Evolutionary conservation across 352 stramenopile genomes (phyloP).

Genomic region (Blastocystis sp.): DNA sequence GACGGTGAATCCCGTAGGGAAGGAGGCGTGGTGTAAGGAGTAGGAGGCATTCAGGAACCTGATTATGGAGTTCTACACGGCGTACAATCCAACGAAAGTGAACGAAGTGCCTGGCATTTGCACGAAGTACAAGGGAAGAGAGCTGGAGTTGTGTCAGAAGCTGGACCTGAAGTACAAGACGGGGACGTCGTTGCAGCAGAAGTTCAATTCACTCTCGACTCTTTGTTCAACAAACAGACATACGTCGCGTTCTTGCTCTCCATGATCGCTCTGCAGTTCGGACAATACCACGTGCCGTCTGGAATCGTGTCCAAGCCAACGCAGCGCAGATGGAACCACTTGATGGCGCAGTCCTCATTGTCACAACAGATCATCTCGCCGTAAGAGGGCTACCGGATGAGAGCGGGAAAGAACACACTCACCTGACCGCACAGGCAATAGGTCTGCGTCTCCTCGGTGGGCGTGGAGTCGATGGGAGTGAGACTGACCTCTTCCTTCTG

Average conservation of each 20-base stretch:
- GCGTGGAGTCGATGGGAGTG: background rate
- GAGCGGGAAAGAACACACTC: no score
- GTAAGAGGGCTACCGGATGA: slow-evolving; percentile 69
- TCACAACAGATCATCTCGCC: slow-evolving; percentile 72
- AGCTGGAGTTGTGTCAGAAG: slow-evolving; percentile 42
- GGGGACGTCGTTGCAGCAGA: background rate
- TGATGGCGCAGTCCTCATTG: slow-evolving; percentile 69
- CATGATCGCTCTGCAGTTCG: slow-evolving; percentile 37
- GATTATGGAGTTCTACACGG: slow-evolving; percentile 51
- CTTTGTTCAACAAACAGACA: slow-evolving; percentile 23
- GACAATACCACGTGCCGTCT: slow-evolving; percentile 71
- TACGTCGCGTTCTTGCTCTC: slow-evolving; percentile 9
- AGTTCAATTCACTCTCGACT: background rate
- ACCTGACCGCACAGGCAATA: slow-evolving; percentile 68
- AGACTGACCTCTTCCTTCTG: slow-evolving; percentile 59
- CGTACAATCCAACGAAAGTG: slow-evolving; percentile 42
- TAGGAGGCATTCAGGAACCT: slow-evolving; percentile 42
- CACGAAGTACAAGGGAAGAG: slow-evolving; percentile 30
- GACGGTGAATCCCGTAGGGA: slow-evolving; percentile 10
- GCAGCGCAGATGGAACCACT: slow-evolving; percentile 71
- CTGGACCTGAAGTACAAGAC: slow-evolving; percentile 46
- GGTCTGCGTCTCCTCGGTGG: slow-evolving; percentile 32
- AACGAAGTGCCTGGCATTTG: slow-evolving; percentile 28
- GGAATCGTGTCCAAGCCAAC: slow-evolving; percentile 63
- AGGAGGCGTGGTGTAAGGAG: background rate